Percentiles rank a stretch among this genome's conserved stretches.
Conservation (phyloP, 2,329 filamentous ascomycete genomes). For the Clonostachys rosea region DNA sequence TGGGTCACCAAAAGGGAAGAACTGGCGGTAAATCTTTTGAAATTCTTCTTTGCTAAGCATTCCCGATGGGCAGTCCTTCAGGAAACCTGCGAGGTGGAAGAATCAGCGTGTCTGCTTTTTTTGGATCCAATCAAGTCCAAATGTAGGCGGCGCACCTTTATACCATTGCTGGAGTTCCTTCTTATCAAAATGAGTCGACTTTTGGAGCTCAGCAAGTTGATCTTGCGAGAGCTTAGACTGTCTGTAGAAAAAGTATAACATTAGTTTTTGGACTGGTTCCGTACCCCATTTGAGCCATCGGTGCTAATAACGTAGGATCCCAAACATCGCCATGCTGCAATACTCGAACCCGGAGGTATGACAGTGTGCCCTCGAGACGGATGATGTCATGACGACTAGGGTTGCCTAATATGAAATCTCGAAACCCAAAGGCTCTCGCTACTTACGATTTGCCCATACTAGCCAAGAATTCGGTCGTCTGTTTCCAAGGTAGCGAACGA, state of each 20-base stretch:
- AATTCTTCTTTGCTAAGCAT: slow-evolving; percentile 98
- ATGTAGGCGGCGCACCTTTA: slow-evolving; percentile 64
- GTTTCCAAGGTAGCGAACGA: too few species aligned
- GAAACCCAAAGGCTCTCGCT: background rate
- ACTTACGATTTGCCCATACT: slow-evolving; percentile 53
- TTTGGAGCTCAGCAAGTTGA: slow-evolving; percentile 92
- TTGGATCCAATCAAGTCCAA: background rate
- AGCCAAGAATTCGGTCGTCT: too few species aligned
- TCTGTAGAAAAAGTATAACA: slow-evolving; percentile 41
- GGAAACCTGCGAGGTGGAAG: slow-evolving; percentile 61
- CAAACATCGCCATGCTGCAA: background rate
- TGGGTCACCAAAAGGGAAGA: slow-evolving; percentile 97
- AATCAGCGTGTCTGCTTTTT: background rate
- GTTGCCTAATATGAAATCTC: too few species aligned
- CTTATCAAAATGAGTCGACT: slow-evolving; percentile 98
- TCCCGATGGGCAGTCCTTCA: slow-evolving; percentile 96
- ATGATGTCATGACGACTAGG: too few species aligned
- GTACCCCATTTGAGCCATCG: too few species aligned
- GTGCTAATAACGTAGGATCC: background rate
- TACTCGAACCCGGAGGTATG: background rate
- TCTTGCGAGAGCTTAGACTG: slow-evolving; percentile 98
- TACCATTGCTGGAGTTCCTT: slow-evolving; percentile 99
- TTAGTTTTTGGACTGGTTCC: too few species aligned
- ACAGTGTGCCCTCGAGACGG: too few species aligned
- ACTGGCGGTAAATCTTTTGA: slow-evolving; percentile 99